Evolutionary conservation across 331 rosid genomes (phyloP).

Genomic region (Acacia pycnantha): DNA sequence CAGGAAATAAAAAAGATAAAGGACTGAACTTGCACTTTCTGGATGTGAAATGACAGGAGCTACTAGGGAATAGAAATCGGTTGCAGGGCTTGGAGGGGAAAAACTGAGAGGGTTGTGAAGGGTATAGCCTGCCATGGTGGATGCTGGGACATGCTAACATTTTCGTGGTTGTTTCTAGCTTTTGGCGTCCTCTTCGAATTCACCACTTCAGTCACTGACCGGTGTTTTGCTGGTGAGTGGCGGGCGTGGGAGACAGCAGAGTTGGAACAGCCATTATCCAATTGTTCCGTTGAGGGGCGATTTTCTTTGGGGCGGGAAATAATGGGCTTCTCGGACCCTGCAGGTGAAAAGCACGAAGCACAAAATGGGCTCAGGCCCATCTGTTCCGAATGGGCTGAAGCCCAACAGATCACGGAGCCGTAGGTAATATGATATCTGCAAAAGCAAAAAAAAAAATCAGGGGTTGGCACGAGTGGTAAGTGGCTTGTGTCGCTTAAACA

Average conservation of each 20-base stretch:
- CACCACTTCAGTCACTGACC: not conserved
- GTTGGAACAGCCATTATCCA: not conserved
- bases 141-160: conserved; percentile 51
- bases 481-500: no score
- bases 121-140: conserved; percentile 41
- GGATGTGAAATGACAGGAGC: conserved; percentile 30
- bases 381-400: not conserved
- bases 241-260: not conserved
- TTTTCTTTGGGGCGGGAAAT: not conserved
- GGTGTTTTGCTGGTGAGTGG: not conserved
- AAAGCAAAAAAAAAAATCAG: no score
- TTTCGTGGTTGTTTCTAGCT: not conserved
- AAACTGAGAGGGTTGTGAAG: conserved; percentile 33
- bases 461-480: no score
- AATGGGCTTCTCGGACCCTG: not conserved
- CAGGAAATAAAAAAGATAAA: conserved; percentile 30
- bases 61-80: conserved; percentile 29
- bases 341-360: not conserved
- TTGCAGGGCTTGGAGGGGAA: conserved; percentile 27
- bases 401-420: not conserved
- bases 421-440: not conserved
- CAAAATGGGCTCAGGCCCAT: not conserved
- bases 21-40: conserved; percentile 38
- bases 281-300: not conserved
- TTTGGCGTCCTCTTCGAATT: not conserved